Conservation (phyloP, 352 stramenopile species). For the Phytopythium aichiense region DNA sequence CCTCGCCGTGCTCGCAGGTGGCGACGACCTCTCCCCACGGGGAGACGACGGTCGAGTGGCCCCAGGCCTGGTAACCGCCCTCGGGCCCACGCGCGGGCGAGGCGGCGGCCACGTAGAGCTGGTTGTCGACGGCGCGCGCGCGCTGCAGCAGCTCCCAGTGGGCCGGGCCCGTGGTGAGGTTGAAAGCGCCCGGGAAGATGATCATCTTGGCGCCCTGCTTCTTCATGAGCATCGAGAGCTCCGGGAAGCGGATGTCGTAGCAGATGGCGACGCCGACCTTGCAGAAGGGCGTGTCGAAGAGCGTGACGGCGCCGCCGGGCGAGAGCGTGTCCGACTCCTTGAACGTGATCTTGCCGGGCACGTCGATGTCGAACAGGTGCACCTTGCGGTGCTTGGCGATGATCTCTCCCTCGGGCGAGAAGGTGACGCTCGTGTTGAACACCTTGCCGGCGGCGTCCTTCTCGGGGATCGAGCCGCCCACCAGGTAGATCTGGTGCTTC, state of each 20-base stretch:
- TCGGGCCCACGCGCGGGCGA: slow-evolving; percentile 94
- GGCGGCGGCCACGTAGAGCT: slow-evolving; percentile 95
- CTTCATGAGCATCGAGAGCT: slow-evolving; percentile 97
- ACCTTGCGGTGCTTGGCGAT: slow-evolving; percentile 99
- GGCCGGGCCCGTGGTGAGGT: slow-evolving; percentile 91
- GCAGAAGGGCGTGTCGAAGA: slow-evolving; percentile 87
- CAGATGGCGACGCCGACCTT: slow-evolving; percentile 99
- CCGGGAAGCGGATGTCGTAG: slow-evolving; percentile 99
- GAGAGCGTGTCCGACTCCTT: slow-evolving; percentile 99
- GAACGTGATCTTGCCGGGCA: slow-evolving; percentile 98
- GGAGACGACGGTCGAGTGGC: slow-evolving; percentile 96
- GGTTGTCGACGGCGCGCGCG: slow-evolving; percentile 91
- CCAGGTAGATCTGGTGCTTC: slow-evolving; percentile 89
- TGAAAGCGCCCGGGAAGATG: slow-evolving; percentile 85
- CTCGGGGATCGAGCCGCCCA: slow-evolving; percentile 98
- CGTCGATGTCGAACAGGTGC: slow-evolving; percentile 99
- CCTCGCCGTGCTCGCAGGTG: slow-evolving; percentile 91
- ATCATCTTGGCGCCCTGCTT: slow-evolving; percentile 85
- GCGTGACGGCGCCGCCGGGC: slow-evolving; percentile 83
- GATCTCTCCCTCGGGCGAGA: slow-evolving; percentile 91
- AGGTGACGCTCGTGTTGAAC: slow-evolving; percentile 99
- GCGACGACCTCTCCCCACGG: slow-evolving; percentile 97
- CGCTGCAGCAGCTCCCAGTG: slow-evolving; percentile 99
- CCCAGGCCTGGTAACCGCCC: slow-evolving; percentile 98
- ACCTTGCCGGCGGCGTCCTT: slow-evolving; percentile 78